These are phyloP conservation scores for Solanum sejunctum DNA, from an alignment of 257 asterid genomes.

Conservation along the genomic window DNA sequence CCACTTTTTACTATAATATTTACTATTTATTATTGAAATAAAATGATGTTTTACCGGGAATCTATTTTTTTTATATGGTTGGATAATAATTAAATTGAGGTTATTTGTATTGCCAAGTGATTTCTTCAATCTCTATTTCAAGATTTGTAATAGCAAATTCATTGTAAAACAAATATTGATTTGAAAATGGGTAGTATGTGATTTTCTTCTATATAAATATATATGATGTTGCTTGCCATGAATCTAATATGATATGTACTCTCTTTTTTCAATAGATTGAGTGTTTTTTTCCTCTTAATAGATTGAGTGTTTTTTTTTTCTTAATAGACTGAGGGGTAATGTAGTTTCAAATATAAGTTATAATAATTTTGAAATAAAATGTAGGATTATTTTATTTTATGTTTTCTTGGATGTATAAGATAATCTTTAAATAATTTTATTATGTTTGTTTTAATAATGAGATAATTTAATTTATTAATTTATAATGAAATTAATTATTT, in stretches of 20 bases:
- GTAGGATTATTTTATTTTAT: too few relatives aligned
- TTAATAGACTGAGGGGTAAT: too few relatives aligned
- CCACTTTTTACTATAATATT: not conserved
- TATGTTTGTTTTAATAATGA: too few relatives aligned
- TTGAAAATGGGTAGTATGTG: not conserved
- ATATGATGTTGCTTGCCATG: not conserved
- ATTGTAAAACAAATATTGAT: not conserved
- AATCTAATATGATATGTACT: not conserved
- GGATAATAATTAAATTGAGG: not conserved
- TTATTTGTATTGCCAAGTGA: not conserved
- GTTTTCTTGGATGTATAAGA: too few relatives aligned
- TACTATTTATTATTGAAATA: not conserved
- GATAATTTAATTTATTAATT: too few relatives aligned
- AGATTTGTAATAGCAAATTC: not conserved
- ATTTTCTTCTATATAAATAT: not conserved
- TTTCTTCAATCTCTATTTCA: not conserved
- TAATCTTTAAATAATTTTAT: fast-evolving
- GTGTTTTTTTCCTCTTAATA: too few relatives aligned
- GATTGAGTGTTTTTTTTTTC: too few relatives aligned
- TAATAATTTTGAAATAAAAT: too few relatives aligned
- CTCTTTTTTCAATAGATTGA: not conserved
- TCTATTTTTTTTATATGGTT: not conserved
- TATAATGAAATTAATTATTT: too few relatives aligned
- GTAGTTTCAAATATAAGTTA: too few relatives aligned
- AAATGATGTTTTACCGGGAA: not conserved